Evolutionary conservation across 2,329 filamentous ascomycete species (phyloP).

Genomic region (Fusarium irregulare): DNA sequence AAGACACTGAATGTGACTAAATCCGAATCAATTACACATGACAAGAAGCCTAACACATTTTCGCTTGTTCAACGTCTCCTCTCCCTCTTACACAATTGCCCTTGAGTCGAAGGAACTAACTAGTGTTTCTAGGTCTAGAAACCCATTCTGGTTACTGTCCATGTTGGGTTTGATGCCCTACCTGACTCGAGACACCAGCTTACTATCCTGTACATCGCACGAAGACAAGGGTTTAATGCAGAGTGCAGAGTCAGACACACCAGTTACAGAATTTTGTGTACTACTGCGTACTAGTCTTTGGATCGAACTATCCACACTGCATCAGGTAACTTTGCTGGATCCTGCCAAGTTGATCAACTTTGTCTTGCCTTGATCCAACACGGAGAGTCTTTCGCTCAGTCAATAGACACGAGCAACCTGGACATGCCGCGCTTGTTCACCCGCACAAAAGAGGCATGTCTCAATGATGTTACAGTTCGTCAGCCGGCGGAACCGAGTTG

Average conservation of each 20-base stretch:
- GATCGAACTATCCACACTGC: neutral
- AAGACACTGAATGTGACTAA: neutral
- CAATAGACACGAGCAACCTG: slow-evolving; percentile 4
- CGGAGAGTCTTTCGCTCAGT: slow-evolving; percentile 13
- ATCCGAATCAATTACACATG: neutral
- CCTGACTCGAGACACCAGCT: slow-evolving; percentile 28
- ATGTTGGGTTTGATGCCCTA: slow-evolving; percentile 27
- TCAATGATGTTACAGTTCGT: slow-evolving; percentile 1
- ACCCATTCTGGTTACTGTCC: neutral
- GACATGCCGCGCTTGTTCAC: slow-evolving; percentile 20
- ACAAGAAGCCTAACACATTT: neutral
- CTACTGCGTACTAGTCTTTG: slow-evolving; percentile 9
- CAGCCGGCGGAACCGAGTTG: neutral
- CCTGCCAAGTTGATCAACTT: neutral
- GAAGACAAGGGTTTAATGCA: slow-evolving; percentile 23
- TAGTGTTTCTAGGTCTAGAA: slow-evolving; percentile 4
- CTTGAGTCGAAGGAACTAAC: neutral
- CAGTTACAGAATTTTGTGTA: slow-evolving; percentile 26
- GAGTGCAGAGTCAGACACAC: slow-evolving; percentile 26
- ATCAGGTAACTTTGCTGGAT: slow-evolving; percentile 10
- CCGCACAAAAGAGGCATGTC: slow-evolving; percentile 7
- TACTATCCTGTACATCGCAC: slow-evolving; percentile 12
- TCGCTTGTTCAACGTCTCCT: slow-evolving; percentile 9
- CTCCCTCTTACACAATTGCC: neutral
- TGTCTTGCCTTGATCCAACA: neutral